Conservation (phyloP, 208 protist genomes). For the Crithidia acanthocephali region DNA sequence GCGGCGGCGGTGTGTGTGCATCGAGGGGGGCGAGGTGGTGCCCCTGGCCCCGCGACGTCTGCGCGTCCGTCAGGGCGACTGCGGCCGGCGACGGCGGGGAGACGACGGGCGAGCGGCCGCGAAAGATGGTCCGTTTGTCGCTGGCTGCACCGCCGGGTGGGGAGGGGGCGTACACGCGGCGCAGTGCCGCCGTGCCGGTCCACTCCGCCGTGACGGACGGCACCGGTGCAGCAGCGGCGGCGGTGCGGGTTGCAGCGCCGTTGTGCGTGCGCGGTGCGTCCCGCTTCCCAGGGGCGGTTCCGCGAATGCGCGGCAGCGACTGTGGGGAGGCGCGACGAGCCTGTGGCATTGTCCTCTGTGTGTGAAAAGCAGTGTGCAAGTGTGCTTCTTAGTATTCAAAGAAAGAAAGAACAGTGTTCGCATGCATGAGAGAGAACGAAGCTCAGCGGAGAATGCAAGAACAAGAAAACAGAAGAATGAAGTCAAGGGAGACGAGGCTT, state of each 20-base stretch:
- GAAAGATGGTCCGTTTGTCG: neutral
- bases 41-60: neutral
- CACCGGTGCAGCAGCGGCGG: neutral
- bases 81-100: neutral
- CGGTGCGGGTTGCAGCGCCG: neutral
- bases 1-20: neutral
- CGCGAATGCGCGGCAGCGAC: constrained; percentile 7
- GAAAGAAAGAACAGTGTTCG: too few relatives aligned
- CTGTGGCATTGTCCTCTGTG: neutral
- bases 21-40: constrained; percentile 25
- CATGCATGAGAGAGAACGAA: too few relatives aligned
- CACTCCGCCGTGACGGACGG: neutral
- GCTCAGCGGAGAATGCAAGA: too few relatives aligned
- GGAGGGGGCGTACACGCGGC: constrained; percentile 12
- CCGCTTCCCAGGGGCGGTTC: neutral
- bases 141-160: neutral
- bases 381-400: too few relatives aligned
- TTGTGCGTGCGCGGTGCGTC: neutral
- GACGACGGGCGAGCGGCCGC: neutral
- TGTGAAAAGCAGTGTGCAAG: neutral
- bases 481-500: too few relatives aligned
- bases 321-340: neutral
- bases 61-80: neutral
- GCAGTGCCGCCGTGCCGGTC: constrained; percentile 8
- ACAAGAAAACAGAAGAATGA: too few relatives aligned